These are phyloP conservation scores for Trapa incisa DNA, from an alignment of 345 rosid genomes.

Conservation along the genomic window DNA sequence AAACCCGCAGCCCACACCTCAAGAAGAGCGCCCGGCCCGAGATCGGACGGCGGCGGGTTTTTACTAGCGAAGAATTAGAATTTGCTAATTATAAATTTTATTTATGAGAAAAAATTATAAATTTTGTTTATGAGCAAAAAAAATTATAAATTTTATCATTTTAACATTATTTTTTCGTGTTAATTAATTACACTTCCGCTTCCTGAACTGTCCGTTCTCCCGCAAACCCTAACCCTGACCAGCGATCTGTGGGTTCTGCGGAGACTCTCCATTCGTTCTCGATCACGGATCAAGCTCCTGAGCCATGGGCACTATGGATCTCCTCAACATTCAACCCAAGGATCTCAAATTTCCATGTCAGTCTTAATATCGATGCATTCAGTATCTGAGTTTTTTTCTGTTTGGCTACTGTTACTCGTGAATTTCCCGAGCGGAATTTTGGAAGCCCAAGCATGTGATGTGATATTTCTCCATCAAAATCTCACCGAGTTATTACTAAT, in stretches of 20 bases:
- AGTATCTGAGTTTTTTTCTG: background rate
- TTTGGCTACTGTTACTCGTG: background rate
- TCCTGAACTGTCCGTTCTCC: background rate
- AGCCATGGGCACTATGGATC: constrained; percentile 48
- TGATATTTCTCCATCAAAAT: background rate
- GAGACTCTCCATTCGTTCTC: background rate
- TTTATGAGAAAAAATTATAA: too few species aligned
- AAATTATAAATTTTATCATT: too few species aligned
- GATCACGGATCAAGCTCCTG: background rate
- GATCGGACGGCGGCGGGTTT: too few species aligned
- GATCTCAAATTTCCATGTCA: constrained; percentile 82
- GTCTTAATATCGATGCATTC: constrained; percentile 10
- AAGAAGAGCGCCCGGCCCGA: too few species aligned
- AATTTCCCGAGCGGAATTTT: background rate
- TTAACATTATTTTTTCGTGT: too few species aligned
- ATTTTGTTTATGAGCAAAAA: too few species aligned
- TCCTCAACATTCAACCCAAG: constrained; percentile 53
- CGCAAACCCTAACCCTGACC: background rate
- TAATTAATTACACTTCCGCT: background rate
- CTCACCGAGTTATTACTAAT: background rate
- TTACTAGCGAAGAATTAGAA: too few species aligned
- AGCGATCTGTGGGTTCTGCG: background rate
- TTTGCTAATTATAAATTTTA: too few species aligned
- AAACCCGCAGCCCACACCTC: too few species aligned
- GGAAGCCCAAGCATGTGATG: background rate